A percentile compares a stretch with the other conserved stretches of the same genome.
These are phyloP conservation scores for Russula griseocarnosa DNA, from an alignment of 768 basidiomycete species.

Conservation along the genomic window DNA sequence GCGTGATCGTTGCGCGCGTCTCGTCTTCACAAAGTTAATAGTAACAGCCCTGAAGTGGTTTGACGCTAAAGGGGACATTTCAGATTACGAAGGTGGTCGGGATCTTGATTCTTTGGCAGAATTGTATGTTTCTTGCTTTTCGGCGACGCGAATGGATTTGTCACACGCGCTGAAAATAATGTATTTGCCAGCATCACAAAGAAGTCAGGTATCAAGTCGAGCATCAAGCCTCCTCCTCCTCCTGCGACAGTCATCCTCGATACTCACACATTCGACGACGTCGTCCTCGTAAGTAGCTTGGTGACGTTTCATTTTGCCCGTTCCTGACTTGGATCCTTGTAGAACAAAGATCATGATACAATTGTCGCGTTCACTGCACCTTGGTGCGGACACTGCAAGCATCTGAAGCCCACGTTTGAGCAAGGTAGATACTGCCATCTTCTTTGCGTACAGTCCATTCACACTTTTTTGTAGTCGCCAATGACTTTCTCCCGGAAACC, in stretches of 20 bases:
- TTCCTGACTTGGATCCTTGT: background rate
- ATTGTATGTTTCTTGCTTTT: constrained; percentile 52
- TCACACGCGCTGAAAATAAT: background rate
- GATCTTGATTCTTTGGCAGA: constrained; percentile 71
- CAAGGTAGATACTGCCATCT: constrained; percentile 44
- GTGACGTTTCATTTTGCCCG: background rate
- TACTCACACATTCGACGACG: constrained; percentile 65
- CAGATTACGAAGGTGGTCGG: constrained; percentile 71
- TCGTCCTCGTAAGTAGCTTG: constrained; percentile 54
- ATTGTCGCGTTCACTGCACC: constrained; percentile 81
- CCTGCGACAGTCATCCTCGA: constrained; percentile 67
- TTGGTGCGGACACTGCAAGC: constrained; percentile 97
- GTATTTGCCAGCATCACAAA: constrained; percentile 54
- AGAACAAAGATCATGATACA: constrained; percentile 70
- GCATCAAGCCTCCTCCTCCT: constrained; percentile 78
- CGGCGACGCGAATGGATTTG: background rate
- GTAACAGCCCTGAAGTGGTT: constrained; percentile 90
- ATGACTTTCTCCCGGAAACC: constrained; percentile 70
- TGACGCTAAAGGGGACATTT: constrained; percentile 50
- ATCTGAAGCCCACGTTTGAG: constrained; percentile 81
- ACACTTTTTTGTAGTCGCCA: constrained; percentile 52
- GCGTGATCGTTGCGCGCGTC: constrained; percentile 35
- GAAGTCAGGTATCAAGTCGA: constrained; percentile 81
- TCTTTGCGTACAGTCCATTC: background rate
- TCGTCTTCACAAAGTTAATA: constrained; percentile 16